These are phyloP conservation scores for Micractinium conductrix DNA, from an alignment of 139 green algal genomes.

Conservation along the genomic window DNA sequence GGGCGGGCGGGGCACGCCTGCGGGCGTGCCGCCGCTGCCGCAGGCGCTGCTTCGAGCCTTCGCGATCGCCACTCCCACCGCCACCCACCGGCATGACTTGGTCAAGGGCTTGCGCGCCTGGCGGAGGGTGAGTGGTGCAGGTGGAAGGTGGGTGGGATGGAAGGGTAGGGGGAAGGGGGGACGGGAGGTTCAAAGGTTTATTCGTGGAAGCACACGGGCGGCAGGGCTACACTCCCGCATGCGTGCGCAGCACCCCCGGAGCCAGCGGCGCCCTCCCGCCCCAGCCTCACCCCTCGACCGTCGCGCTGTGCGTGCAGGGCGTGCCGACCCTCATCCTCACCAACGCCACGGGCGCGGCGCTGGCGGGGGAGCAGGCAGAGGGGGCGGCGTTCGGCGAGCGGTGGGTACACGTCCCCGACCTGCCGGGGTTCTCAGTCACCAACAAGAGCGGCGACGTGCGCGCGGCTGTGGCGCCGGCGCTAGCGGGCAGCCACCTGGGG, in stretches of 20 bases:
- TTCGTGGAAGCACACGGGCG: no score
- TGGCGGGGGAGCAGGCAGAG: background rate
- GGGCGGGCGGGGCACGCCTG: no score
- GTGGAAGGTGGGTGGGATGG: no score
- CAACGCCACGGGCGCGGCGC: background rate
- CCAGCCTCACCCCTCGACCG: no score
- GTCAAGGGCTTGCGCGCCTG: constrained; percentile 1
- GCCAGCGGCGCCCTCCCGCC: no score
- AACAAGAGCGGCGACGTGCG: background rate
- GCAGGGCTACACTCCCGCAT: no score
- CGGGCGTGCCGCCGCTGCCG: background rate
- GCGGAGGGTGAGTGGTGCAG: background rate
- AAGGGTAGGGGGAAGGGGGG: no score
- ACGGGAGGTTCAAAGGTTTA: no score
- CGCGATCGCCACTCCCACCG: background rate
- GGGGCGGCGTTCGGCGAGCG: background rate
- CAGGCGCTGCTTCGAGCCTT: background rate
- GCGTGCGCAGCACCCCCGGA: no score
- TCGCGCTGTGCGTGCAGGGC: no score
- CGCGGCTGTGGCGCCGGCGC: background rate
- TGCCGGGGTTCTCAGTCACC: background rate
- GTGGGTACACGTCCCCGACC: background rate
- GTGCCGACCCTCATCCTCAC: background rate
- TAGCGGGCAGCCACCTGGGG: background rate
- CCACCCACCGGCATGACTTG: background rate